Conservation (phyloP, 331 rosid species). For the Quercus lobata region DNA sequence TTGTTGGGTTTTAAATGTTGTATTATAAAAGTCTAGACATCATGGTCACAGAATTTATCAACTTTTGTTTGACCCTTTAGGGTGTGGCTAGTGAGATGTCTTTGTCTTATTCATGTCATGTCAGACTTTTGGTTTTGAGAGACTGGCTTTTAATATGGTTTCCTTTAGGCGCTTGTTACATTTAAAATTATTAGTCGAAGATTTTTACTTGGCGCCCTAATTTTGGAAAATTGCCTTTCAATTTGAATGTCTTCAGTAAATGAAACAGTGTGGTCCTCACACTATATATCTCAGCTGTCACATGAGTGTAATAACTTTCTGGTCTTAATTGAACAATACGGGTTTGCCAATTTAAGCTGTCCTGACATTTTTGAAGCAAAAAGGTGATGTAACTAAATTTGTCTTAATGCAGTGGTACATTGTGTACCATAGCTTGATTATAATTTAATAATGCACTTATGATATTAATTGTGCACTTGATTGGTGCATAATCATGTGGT, state of each 20-base stretch:
- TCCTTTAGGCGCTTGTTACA: conserved; percentile 15
- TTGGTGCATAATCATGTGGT: not conserved
- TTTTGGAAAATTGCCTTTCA: not conserved
- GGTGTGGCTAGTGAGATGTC: conserved; percentile 29
- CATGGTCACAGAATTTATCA: not conserved
- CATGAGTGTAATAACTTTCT: not conserved
- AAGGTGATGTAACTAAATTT: not conserved
- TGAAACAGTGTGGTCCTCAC: conserved; percentile 8
- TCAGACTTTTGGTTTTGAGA: conserved; percentile 11
- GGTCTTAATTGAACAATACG: not conserved
- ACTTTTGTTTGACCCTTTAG: not conserved
- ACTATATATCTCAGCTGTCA: not conserved
- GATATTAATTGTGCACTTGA: not conserved
- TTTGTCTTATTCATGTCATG: conserved; percentile 17
- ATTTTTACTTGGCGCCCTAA: conserved; percentile 25
- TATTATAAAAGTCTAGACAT: not conserved
- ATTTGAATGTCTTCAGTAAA: not conserved
- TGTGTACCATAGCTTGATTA: not conserved
- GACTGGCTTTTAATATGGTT: not conserved
- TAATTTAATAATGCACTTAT: not conserved
- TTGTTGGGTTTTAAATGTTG: conserved; percentile 25
- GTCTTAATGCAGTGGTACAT: not conserved
- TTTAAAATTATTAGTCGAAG: conserved; percentile 17
- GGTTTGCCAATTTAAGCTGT: too few species aligned
- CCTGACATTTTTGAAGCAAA: not conserved